Evolutionary conservation across 2,329 filamentous ascomycete genomes (phyloP), one percentile per base, ranked within the genome.

Genomic region (Knufia fluminis): DNA sequence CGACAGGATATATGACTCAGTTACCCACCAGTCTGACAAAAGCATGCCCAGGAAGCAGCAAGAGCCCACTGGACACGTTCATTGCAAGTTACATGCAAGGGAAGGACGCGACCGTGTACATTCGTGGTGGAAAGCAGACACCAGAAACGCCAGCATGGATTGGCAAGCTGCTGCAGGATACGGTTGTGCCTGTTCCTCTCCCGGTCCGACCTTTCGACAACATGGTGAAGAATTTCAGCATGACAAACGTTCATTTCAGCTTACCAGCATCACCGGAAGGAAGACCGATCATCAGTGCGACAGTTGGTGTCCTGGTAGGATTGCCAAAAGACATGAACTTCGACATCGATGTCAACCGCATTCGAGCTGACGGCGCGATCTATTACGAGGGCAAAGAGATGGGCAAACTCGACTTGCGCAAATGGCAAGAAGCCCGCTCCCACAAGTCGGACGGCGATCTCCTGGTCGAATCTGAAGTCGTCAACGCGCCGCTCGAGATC

Each of bases 281-380:
- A 0, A 79, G 84, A 48, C 89, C 90, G 8, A 82, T 78, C 48
- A 82, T 98, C 14, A 94, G 88, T 24, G 90, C 90, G 2, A 82
- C 83, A 17, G 84, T 96, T 40, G 74, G 86, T 52, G 90, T 90
- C 9, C 72, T 90, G 16, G 83, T 94, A 22, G 80, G 74, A 9
- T 66, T 97, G 28, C 92, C 92, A 0, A 76, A 86, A 38, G 85
- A 95, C 63, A 83, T 97, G 75, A 89, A 94, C 61, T 84, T 97
- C 57, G 79, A 83, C 45, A 70, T 98, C 46, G 80, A 85, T 53
- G 86, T 97, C 36, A 82, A 82, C 32, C 77, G 76, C 51, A 79
- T 98, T 42, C 79, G 81, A 47, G 88, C 91, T 1, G 77, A 78
- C 48, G 84, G 89, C 3, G 81, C 94, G 62, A 82, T 97, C 2